Base-by-base conservation (phyloP, 2,329 filamentous ascomycete species). In the Phyllosticta paracitricarpa region DNA sequence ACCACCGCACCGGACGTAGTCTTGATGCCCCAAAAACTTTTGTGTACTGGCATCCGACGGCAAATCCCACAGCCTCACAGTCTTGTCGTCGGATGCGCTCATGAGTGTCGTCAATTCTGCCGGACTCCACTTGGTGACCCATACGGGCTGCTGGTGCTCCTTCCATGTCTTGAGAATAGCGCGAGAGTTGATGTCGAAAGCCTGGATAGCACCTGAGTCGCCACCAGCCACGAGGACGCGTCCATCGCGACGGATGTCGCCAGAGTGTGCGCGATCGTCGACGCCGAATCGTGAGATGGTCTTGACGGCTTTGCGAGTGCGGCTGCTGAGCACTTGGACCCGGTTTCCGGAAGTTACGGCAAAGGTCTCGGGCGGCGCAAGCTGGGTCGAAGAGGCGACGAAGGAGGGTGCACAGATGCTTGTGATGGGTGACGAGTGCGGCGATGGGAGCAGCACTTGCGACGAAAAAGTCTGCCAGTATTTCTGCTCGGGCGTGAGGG, bases 401-500 rank as follows among this genome's bases (percentile, higher is more conserved):
- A 75, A 64, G 82, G 88, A 72, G 24, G 73, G 73, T 60, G 87
- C 88, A 57, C 89, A 92, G 73, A 99, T 96, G 74, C 95, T 87
- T 35, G 91, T 96, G 69, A 99, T 85, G 54, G 91, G 89, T 73
- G 89, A 91, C 71, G 90, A 89, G 65, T 94, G 91, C 65, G 92
- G 91, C 65, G 93, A 96, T 54, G 94, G 89, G 64, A 97, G 86
- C 64, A 93, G 86, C 62, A 96, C 85, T 66, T 92, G 89, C 67
- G 92, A 94, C 77, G 90, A 91, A 80, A 99, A 99, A 12, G 89
- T 88, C 72, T 88, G 89, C 95, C 95, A 99, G 81, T 97, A 97
- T 66, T 87, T 84, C 77, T 97, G 92, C 78, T 99, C 94, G 33
- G 92, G 87, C 5, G 93, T 96, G 56, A 93, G 78, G 59, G 90